A percentile compares a stretch with the other conserved stretches of the same genome.
phyloP scores from a whole-genome alignment of 257 asterid genomes.

The Salvia rosmarinus region DNA sequence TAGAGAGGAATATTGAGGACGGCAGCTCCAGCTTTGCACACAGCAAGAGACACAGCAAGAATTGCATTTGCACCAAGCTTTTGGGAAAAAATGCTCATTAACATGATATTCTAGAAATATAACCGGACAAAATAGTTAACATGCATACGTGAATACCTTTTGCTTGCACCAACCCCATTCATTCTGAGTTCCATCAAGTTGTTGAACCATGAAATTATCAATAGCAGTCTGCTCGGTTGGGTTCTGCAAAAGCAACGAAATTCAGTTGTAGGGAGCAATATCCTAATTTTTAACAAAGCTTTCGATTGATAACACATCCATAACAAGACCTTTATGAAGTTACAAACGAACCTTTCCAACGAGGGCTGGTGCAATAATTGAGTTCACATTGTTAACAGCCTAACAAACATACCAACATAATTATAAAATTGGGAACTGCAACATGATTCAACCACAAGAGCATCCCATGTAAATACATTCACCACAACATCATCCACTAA shows the following conservation, averaged over 20 bases:
- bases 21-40: conserved; percentile 95
- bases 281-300: not conserved
- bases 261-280: not conserved
- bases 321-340: too few relatives aligned
- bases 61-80: conserved; percentile 99
- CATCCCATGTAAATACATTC: not conserved
- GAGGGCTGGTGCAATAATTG: conserved; percentile 86
- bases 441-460: too few relatives aligned
- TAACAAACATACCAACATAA: conserved; percentile 21
- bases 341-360: conserved; percentile 86
- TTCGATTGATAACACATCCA: not conserved
- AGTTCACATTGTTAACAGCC: conserved; percentile 93
- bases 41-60: conserved; percentile 93
- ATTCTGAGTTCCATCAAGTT: conserved; percentile 93
- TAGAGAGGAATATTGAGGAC: conserved; percentile 72
- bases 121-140: not conserved
- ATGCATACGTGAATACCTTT: conserved; percentile 54
- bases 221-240: conserved; percentile 85
- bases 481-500: conserved; percentile 21
- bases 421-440: not conserved
- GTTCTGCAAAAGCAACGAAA: conserved; percentile 49
- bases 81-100: conserved; percentile 26
- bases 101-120: not conserved
- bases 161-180: conserved; percentile 99
- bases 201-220: conserved; percentile 93